Base-by-base conservation (phyloP, 495 filamentous ascomycete genomes). In the Hypomontagnella monticulosa region DNA sequence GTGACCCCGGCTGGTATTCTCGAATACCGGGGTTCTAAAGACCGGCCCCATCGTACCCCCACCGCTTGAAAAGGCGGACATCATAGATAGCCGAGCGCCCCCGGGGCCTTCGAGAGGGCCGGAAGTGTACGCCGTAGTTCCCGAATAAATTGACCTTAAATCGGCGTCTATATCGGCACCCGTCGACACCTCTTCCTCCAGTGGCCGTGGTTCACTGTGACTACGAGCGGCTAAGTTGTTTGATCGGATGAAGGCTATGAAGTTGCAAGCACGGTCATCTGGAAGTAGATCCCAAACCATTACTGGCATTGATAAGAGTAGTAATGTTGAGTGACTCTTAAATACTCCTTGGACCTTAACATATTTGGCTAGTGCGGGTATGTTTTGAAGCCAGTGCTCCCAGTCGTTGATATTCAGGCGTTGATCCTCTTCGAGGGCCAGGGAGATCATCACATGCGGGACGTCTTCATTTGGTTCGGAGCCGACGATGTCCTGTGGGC, bases 221-320 rank as follows among this genome's bases (percentile, higher is more conserved):
- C 18, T 48, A 5, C 55, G 52, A 32, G 38, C 40, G 7, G 61
- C 62, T 7, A 83, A 67, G 53, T 81, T 81, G 64, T 82, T 79
- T 10, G 81, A 81, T 11, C 80, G 75, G 32, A 83, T 80, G 52
- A 84, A 85, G 7, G 77, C 79, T 11, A 85, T 62, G n/a, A 85
- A 85, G 0, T 75, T 77, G 54, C 81, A 80, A 0, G 83, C 82
- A 4, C 76, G 78, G 48, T 82, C 70, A 30, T 81, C 78, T 1
- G 81, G 81, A 0, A 85, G 69, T 19, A 85, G 70, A 63, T 84
- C 78, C 83, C 82, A 85, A 6, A 85, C 70, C 71, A 80, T 81
- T 20, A 84, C 74, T 1, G 83, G 82, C 43, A 85, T 65, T 0
- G 80, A 80, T 0, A 84, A 54, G 11, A 84, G 57, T 11, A 84